Evolutionary conservation across 2,329 filamentous ascomycete genomes (phyloP).

Genomic region (Thyridium curvatum): DNA sequence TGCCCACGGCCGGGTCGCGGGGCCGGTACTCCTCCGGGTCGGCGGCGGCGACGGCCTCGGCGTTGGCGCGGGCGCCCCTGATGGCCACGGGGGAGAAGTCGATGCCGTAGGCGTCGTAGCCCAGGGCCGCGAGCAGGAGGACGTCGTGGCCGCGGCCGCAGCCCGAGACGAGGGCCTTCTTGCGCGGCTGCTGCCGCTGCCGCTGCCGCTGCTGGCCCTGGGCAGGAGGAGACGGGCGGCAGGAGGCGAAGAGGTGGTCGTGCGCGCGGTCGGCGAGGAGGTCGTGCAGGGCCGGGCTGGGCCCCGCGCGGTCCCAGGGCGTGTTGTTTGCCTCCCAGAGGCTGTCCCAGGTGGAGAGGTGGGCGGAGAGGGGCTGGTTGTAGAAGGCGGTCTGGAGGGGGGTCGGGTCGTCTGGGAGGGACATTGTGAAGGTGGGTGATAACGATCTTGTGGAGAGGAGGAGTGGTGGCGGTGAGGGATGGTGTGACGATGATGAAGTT

Average conservation of each 20-base stretch:
- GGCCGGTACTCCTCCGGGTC: slow-evolving; percentile 33
- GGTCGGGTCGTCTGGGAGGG: no score
- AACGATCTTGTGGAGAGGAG: no score
- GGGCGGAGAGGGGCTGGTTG: slow-evolving; percentile 5
- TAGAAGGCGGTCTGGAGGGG: slow-evolving; percentile 8
- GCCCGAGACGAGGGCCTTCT: slow-evolving; percentile 65
- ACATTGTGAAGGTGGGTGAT: slow-evolving; percentile 11
- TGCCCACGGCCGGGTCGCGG: slow-evolving; percentile 24
- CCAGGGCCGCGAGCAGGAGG: slow-evolving; percentile 64
- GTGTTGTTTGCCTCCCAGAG: slow-evolving; percentile 38
- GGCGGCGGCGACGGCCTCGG: slow-evolving; percentile 23
- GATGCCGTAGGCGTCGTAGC: slow-evolving; percentile 72
- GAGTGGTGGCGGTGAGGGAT: no score
- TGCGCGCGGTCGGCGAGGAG: slow-evolving; percentile 38
- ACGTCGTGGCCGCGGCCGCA: slow-evolving; percentile 82
- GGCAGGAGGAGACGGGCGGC: slow-evolving; percentile 9
- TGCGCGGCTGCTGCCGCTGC: slow-evolving; percentile 8
- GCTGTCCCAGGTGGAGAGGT: slow-evolving; percentile 34
- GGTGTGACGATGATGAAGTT: no score
- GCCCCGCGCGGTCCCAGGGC: slow-evolving; percentile 52
- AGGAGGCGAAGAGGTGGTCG: slow-evolving; percentile 25
- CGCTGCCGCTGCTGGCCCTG: slow-evolving; percentile 14
- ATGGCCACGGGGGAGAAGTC: slow-evolving; percentile 52
- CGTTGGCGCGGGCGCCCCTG: slow-evolving; percentile 38
- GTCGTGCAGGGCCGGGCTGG: slow-evolving; percentile 48